Base-by-base conservation (phyloP, 1,284 basidiomycete genomes). In the Tilletiaria anomala region DNA sequence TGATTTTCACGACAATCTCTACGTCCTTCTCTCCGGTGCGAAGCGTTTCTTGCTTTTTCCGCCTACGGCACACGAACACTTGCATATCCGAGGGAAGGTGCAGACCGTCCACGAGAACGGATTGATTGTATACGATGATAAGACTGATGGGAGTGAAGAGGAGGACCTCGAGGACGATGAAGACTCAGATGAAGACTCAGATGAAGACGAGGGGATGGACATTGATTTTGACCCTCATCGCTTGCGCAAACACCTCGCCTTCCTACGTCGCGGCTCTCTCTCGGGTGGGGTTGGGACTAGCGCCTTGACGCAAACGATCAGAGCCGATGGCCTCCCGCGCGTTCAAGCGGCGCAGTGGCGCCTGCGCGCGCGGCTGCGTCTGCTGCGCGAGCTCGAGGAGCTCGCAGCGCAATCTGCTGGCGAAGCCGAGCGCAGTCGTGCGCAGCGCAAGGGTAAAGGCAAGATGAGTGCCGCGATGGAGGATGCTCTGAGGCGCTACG, bases 1-100 rank as follows among this genome's bases (percentile, higher is more conserved):
- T 39, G 63, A 66, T 40, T 64, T 64, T 23, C 63, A 66, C 42
- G 63, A 66, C 40, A 66, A 66, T 24, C 53, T 66, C 23, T 66
- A 66, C 48, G 45, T 63, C 24, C 50, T 64, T 5, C 47, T 65
- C n/a, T 54, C 54, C 8, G 63, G 63, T 22, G 48, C 52, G 37
- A 66, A 66, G 33, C 50, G 63, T 14, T 62, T 66, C 33, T 42
- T 66, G n/a, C 51, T 66, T 34, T 66, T 61, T 29, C 63, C 63
- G 2, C 63, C 63, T 3, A 43, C 49, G 2, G 55, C 59, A 15
- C 51, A 62, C 43, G 38, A 39, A 5, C 51, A 47, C 22, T 42
- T 66, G 15, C 53, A 61, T 43, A 45, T 56, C 6, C 44, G 55
- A 5, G 63, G 63, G 18, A 12, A 41, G 6, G 34, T 64, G 14